Percentiles rank a stretch among this genome's conserved stretches.
Evolutionary conservation across 306 rosid species (phyloP).

Genomic region (Vicia sativa): DNA sequence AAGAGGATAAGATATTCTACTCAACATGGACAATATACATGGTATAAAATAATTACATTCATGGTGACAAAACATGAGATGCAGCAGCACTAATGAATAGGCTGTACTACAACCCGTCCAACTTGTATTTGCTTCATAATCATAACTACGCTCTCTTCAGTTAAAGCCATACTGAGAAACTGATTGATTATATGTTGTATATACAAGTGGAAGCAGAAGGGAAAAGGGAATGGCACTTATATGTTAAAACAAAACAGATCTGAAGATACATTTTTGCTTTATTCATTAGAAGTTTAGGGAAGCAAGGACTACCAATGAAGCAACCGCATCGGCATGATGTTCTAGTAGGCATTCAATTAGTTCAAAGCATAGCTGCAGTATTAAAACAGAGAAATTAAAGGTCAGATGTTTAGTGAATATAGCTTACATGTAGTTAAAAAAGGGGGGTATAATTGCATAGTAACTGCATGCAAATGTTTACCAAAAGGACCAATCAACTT

Average conservation of each 20-base stretch:
- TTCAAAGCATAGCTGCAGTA: conserved; percentile 90
- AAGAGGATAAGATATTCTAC: conserved; percentile 8
- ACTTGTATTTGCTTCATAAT: conserved; percentile 8
- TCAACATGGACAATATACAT: conserved; percentile 16
- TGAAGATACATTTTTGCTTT: not conserved
- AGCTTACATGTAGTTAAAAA: conserved; percentile 19
- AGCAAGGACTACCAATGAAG: conserved; percentile 68
- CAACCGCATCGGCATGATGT: conserved; percentile 54
- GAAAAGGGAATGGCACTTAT: conserved; percentile 9
- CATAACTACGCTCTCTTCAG: conserved; percentile 30
- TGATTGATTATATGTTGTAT: conserved; percentile 16
- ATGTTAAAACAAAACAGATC: conserved; percentile 7
- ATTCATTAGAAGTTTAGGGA: conserved; percentile 38
- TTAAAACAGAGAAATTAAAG: conserved; percentile 33
- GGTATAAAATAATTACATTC: conserved; percentile 3
- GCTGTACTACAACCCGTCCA: not conserved
- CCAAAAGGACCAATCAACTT: not conserved
- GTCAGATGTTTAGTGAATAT: conserved; percentile 29
- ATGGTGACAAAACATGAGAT: conserved; percentile 27
- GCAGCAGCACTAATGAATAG: conserved; percentile 14
- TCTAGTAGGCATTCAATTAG: conserved; percentile 75
- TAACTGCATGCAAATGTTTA: conserved; percentile 29
- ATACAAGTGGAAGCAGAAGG: conserved; percentile 13
- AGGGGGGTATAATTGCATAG: not conserved
- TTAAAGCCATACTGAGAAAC: conserved; percentile 18